phyloP scores from a whole-genome alignment of 495 filamentous ascomycete genomes.

The Aspergillus olivimuriae region DNA sequence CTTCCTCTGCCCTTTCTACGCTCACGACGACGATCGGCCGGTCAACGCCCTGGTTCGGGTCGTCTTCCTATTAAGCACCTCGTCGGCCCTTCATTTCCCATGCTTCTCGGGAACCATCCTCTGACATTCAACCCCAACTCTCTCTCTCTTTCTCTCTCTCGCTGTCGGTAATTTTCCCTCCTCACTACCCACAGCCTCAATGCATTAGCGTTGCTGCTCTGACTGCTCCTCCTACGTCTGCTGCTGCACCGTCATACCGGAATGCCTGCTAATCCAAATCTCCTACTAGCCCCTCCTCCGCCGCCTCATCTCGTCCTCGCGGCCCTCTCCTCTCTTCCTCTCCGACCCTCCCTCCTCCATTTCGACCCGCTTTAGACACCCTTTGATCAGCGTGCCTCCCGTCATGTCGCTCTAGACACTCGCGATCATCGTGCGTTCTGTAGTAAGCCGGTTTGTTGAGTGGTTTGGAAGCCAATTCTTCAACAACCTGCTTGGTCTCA shows the following conservation, averaged over 20 bases:
- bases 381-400: too few species aligned
- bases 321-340: constrained; percentile 6
- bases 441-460: constrained; percentile 14
- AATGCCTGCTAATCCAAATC: constrained; percentile 10
- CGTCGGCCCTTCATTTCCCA: constrained; percentile 10
- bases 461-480: constrained; percentile 11
- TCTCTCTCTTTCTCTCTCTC: too few species aligned
- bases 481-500: too few species aligned
- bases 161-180: constrained; percentile 16
- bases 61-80: constrained; percentile 18
- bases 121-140: constrained; percentile 8
- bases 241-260: neutral
- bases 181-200: constrained; percentile 5
- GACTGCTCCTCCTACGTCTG: constrained; percentile 5
- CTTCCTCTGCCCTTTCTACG: constrained; percentile 20
- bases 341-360: neutral
- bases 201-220: constrained; percentile 16
- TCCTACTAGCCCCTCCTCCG: neutral
- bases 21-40: neutral
- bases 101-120: constrained; percentile 8
- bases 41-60: constrained; percentile 14
- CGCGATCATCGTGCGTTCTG: constrained; percentile 14
- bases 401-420: constrained; percentile 18
- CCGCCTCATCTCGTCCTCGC: constrained; percentile 4
- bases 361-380: constrained; percentile 2